phyloP scores from a whole-genome alignment of 352 stramenopile genomes.

The Globisporangium irregulare region DNA sequence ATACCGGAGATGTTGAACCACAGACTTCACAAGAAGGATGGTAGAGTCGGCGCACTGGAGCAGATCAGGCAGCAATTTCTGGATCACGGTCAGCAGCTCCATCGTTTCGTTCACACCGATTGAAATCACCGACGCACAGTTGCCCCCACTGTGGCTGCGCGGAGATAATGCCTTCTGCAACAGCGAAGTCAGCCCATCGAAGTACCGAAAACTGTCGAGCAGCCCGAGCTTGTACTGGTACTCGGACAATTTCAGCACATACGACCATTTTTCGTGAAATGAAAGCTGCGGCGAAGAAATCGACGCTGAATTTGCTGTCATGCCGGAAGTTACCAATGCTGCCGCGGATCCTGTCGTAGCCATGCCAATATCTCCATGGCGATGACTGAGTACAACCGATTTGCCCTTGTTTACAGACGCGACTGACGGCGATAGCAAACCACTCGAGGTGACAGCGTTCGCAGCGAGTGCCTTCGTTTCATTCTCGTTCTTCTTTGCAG shows the following conservation, averaged over 20 bases:
- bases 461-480: constrained; percentile 12
- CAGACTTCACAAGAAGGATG: constrained; percentile 71
- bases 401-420: neutral
- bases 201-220: constrained; percentile 70
- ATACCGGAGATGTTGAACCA: constrained; percentile 76
- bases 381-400: constrained; percentile 22
- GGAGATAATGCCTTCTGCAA: constrained; percentile 75
- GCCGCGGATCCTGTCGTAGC: constrained; percentile 7
- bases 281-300: constrained; percentile 31
- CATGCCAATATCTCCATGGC: constrained; percentile 31
- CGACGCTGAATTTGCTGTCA: constrained; percentile 9
- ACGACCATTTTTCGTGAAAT: constrained; percentile 78
- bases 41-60: constrained; percentile 47
- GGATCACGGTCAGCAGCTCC: constrained; percentile 66
- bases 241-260: constrained; percentile 75
- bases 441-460: neutral
- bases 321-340: constrained; percentile 8
- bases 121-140: constrained; percentile 41
- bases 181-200: constrained; percentile 74
- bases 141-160: constrained; percentile 26
- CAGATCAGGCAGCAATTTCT: constrained; percentile 75
- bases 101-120: constrained; percentile 75
- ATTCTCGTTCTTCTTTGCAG: constrained; percentile 21
- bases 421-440: neutral
- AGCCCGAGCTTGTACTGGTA: constrained; percentile 81